Evolutionary conservation across 495 filamentous ascomycete genomes (phyloP).

Genomic region (Lasiosphaeriaceae sp.): DNA sequence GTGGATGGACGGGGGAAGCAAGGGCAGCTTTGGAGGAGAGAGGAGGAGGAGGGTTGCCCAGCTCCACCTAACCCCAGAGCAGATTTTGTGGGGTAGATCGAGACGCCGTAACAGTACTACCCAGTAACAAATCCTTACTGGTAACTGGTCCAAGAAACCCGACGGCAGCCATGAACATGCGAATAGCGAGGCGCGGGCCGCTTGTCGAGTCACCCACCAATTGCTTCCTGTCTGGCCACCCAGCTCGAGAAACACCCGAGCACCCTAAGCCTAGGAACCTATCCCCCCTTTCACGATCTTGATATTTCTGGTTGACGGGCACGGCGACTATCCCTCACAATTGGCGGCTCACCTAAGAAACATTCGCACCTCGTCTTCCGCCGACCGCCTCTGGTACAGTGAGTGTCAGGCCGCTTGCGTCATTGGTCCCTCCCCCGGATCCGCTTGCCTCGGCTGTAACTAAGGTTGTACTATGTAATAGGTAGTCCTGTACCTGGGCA

Average conservation of each 20-base stretch:
- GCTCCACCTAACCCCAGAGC: too few species aligned
- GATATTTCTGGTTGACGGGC: conserved; percentile 1
- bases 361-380: not conserved
- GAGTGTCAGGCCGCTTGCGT: conserved; percentile 7
- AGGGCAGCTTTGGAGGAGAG: too few species aligned
- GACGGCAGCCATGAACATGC: too few species aligned
- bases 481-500: not conserved
- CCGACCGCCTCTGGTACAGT: not conserved
- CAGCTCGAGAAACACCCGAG: not conserved
- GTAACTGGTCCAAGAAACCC: too few species aligned
- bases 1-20: too few species aligned
- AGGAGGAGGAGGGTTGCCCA: too few species aligned
- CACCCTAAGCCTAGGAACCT: not conserved
- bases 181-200: too few species aligned
- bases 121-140: too few species aligned
- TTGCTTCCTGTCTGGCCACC: too few species aligned
- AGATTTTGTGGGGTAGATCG: too few species aligned
- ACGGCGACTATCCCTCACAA: not conserved
- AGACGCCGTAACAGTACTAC: too few species aligned
- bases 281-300: conserved; percentile 2
- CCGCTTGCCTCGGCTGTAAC: conserved; percentile 26
- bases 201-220: not conserved
- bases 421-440: conserved; percentile 9
- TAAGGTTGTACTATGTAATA: too few species aligned
- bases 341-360: conserved; percentile 4